These are phyloP conservation scores for Leptosphaerulina australis DNA, from an alignment of 2,329 filamentous ascomycete species.

Conservation along the genomic window DNA sequence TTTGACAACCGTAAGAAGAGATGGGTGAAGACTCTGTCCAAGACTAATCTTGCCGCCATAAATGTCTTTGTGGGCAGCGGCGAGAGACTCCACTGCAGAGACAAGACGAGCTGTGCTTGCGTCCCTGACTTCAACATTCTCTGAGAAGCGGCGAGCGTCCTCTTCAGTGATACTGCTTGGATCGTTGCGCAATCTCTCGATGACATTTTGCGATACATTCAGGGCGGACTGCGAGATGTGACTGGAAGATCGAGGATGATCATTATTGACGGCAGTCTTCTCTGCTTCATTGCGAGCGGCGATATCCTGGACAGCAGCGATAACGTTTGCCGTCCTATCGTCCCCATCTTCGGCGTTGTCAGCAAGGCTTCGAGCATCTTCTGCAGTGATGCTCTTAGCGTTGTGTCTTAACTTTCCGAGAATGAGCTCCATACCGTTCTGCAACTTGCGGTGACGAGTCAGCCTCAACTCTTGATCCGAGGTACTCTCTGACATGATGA, in stretches of 20 bases:
- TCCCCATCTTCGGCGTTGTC: conserved; percentile 34
- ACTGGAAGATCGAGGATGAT: background rate
- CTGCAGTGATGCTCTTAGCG: conserved; percentile 36
- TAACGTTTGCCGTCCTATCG: conserved; percentile 33
- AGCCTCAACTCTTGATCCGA: conserved; percentile 1
- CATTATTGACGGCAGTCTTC: conserved; percentile 21
- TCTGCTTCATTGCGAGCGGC: conserved; percentile 13
- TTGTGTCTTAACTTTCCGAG: conserved; percentile 33
- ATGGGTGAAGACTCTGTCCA: conserved; percentile 24
- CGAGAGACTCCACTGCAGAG: conserved; percentile 39
- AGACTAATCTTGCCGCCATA: conserved; percentile 18
- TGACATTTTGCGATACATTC: conserved; percentile 11
- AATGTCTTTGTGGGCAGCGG: conserved; percentile 33
- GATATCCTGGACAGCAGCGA: conserved; percentile 37
- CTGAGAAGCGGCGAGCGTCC: conserved; percentile 41
- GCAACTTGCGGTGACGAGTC: conserved; percentile 9
- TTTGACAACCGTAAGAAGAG: conserved; percentile 33
- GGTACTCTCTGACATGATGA: background rate
- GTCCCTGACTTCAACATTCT: conserved; percentile 32
- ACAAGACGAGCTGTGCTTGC: conserved; percentile 35
- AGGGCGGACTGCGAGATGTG: background rate
- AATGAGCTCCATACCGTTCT: conserved; percentile 12
- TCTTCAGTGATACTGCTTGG: conserved; percentile 39
- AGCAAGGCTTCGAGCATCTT: conserved; percentile 40
- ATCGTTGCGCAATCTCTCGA: conserved; percentile 33